Conservation (phyloP, 345 rosid species). For the Hibiscus mutabilis region DNA sequence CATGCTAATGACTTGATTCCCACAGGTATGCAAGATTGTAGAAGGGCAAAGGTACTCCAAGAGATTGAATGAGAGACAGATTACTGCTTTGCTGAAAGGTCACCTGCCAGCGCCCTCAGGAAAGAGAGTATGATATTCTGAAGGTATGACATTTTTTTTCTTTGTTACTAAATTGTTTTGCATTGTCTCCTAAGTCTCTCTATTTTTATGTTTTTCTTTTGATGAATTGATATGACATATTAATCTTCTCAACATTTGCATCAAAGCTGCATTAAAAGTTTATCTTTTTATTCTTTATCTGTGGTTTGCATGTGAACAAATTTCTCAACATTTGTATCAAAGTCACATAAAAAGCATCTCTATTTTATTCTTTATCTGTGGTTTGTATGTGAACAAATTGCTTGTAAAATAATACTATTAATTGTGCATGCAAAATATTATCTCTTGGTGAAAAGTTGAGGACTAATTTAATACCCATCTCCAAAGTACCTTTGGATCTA, state of each 20-base stretch:
- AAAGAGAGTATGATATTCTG: constrained; percentile 81
- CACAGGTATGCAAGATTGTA: constrained; percentile 90
- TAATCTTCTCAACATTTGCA: neutral
- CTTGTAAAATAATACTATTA: neutral
- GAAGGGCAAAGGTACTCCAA: constrained; percentile 97
- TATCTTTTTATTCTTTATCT: neutral
- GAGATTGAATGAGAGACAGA: constrained; percentile 89
- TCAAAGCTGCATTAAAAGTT: neutral
- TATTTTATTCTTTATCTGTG: neutral
- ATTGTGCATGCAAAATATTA: neutral
- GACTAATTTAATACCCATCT: neutral
- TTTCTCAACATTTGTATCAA: neutral
- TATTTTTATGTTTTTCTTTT: neutral
- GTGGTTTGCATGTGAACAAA: neutral
- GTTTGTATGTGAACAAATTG: neutral
- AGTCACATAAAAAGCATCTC: neutral
- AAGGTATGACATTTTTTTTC: no score
- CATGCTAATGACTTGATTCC: constrained; percentile 6
- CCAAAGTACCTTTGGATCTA: neutral
- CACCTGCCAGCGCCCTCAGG: constrained; percentile 87
- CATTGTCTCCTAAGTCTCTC: neutral
- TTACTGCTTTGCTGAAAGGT: constrained; percentile 83
- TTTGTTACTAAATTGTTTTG: neutral
- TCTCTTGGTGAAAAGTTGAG: neutral
- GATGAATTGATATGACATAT: neutral